Evolutionary conservation across 129 eudicot genomes (phyloP).

Genomic region (Arctium minus): DNA sequence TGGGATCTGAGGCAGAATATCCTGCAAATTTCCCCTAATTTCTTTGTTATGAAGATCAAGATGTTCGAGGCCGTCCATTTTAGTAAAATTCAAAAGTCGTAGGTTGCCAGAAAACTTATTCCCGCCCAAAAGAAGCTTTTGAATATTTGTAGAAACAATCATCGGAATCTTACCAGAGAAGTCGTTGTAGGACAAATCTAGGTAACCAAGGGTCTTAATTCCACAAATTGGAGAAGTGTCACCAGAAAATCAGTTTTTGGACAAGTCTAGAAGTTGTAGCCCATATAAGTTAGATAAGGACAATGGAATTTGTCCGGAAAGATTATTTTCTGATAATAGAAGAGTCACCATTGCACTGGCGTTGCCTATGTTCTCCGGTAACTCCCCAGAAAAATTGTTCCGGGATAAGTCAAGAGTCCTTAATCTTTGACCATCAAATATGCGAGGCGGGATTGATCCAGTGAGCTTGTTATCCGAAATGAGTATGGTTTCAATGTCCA

Average conservation of each 20-base stretch:
- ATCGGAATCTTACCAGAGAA: constrained; percentile 35
- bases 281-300: constrained; percentile 31
- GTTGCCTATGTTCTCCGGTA: constrained; percentile 41
- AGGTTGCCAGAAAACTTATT: constrained; percentile 41
- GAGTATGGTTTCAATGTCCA: constrained; percentile 31
- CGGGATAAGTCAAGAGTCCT: constrained; percentile 28
- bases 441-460: constrained; percentile 30
- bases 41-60: constrained; percentile 43
- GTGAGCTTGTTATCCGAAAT: constrained; percentile 35
- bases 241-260: constrained; percentile 34
- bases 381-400: constrained; percentile 35
- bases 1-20: too few relatives aligned
- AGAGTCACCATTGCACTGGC: constrained; percentile 28
- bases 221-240: constrained; percentile 24
- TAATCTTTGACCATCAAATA: constrained; percentile 27
- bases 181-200: constrained; percentile 39
- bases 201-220: too few relatives aligned
- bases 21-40: constrained; percentile 26
- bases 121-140: constrained; percentile 23
- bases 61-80: constrained; percentile 22
- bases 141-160: constrained; percentile 6
- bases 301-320: constrained; percentile 34
- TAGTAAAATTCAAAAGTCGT: constrained; percentile 27
- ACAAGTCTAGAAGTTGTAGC: constrained; percentile 32
- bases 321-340: constrained; percentile 32